phyloP scores from a whole-genome alignment of 2,329 filamentous ascomycete species.

The Aspergillus pseudoglaucus region DNA sequence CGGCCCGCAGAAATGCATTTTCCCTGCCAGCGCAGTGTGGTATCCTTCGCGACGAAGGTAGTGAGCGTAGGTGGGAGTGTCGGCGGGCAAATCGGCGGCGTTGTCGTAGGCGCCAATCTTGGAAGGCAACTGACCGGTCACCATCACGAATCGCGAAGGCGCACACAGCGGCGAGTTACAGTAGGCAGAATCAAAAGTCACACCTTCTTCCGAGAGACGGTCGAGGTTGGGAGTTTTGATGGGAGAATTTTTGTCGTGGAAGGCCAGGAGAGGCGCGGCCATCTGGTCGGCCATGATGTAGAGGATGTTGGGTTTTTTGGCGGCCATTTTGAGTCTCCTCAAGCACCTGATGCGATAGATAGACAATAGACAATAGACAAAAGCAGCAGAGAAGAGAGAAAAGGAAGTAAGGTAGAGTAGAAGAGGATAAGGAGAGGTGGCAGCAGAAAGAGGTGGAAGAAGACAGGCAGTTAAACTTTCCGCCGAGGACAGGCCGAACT shows the following conservation, averaged over 20 bases:
- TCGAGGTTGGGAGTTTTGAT: constrained; percentile 92
- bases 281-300: constrained; percentile 98
- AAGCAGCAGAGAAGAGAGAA: not conserved
- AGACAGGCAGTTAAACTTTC: not conserved
- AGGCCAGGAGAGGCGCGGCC: constrained; percentile 81
- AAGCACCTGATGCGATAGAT: too few relatives aligned
- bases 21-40: constrained; percentile 83
- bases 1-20: constrained; percentile 91
- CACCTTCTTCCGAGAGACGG: constrained; percentile 68
- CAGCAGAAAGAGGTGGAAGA: constrained; percentile 1
- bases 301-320: constrained; percentile 65
- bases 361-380: too few relatives aligned
- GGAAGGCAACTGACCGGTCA: constrained; percentile 83
- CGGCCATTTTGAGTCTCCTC: constrained; percentile 21
- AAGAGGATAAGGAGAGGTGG: constrained; percentile 2
- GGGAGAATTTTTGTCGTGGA: constrained; percentile 80
- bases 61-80: constrained; percentile 86
- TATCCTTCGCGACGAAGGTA: constrained; percentile 81
- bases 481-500: too few relatives aligned
- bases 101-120: constrained; percentile 92
- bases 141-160: constrained; percentile 89
- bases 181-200: constrained; percentile 90
- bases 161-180: constrained; percentile 90
- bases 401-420: constrained; percentile 5
- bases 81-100: constrained; percentile 73